Conservation (phyloP, 495 filamentous ascomycete species). For the Hypoxylon fuscum region DNA sequence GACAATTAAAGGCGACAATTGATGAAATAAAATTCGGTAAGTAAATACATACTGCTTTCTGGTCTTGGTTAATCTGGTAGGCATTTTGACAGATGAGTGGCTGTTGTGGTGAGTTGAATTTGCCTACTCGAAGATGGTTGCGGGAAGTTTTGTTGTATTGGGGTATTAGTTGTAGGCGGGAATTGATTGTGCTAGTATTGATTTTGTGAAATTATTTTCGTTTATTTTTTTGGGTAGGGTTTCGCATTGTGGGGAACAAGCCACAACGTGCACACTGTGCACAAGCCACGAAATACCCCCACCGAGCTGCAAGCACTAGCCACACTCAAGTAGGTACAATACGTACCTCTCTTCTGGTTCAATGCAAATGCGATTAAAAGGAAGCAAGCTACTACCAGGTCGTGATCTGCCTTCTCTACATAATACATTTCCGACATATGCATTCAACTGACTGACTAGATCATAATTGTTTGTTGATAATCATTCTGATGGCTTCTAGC, state of each 20-base stretch:
- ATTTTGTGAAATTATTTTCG: conserved; percentile 41
- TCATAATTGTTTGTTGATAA: background rate
- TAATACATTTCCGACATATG: background rate
- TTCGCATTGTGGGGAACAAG: conserved; percentile 21
- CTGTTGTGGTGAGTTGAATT: conserved; percentile 32
- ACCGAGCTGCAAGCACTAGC: no score
- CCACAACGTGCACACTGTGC: conserved; percentile 5
- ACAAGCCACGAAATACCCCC: background rate
- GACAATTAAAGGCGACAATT: conserved; percentile 38
- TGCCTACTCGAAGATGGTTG: conserved; percentile 34
- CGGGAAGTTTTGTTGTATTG: conserved; percentile 23
- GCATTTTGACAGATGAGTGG: conserved; percentile 65
- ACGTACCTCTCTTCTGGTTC: no score
- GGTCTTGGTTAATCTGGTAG: conserved; percentile 83
- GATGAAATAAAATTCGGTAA: conserved; percentile 24
- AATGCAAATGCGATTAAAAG: no score
- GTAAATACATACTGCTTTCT: conserved; percentile 76
- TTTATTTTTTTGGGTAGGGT: conserved; percentile 41
- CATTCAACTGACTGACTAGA: background rate
- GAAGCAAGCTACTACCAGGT: no score
- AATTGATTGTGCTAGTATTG: conserved; percentile 23
- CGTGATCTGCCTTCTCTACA: no score
- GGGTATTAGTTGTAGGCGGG: no score
- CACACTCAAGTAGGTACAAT: no score
- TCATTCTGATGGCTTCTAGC: conserved; percentile 10